Evolutionary conservation across 2,329 filamentous ascomycete genomes (phyloP).

Genomic region (Colletotrichum sidae): DNA sequence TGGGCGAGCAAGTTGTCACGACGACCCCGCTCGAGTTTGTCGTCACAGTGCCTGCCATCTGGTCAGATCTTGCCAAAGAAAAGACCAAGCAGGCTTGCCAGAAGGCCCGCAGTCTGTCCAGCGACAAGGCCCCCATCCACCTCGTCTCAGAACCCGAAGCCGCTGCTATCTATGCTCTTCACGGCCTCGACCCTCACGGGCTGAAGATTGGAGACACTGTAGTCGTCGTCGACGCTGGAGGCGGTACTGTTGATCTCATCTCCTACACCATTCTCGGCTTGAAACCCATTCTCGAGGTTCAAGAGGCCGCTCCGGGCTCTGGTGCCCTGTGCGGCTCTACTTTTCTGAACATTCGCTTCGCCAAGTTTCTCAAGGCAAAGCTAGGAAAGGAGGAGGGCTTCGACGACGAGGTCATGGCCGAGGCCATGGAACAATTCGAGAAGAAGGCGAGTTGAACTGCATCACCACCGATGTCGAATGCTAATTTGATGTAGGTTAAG

Average conservation of each 20-base stretch:
- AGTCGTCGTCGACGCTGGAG: slow-evolving; percentile 66
- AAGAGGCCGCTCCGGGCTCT: slow-evolving; percentile 60
- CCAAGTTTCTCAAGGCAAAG: slow-evolving; percentile 55
- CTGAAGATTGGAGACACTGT: slow-evolving; percentile 60
- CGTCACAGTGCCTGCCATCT: slow-evolving; percentile 69
- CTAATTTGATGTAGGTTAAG: slow-evolving; percentile 44
- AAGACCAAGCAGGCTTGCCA: slow-evolving; percentile 59
- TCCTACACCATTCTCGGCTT: slow-evolving; percentile 60
- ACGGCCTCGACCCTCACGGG: slow-evolving; percentile 54
- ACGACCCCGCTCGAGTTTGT: slow-evolving; percentile 64
- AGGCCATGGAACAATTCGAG: slow-evolving; percentile 58
- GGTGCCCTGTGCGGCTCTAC: slow-evolving; percentile 63
- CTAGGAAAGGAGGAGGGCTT: slow-evolving; percentile 57
- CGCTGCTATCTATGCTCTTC: slow-evolving; percentile 61
- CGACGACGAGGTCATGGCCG: slow-evolving; percentile 53
- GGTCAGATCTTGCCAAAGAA: slow-evolving; percentile 66
- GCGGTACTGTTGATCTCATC: slow-evolving; percentile 66
- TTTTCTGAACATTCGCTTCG: slow-evolving; percentile 61
- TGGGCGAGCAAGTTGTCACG: slow-evolving; percentile 55
- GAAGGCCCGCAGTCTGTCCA: slow-evolving; percentile 47
- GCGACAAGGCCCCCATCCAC: slow-evolving; percentile 50
- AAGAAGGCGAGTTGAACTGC: slow-evolving; percentile 44
- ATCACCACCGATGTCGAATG: neutral
- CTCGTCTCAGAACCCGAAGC: slow-evolving; percentile 66
- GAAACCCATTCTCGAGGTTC: slow-evolving; percentile 57